Conservation (phyloP, 2,329 filamentous ascomycete genomes). For the Cladophialophora bantiana region DNA sequence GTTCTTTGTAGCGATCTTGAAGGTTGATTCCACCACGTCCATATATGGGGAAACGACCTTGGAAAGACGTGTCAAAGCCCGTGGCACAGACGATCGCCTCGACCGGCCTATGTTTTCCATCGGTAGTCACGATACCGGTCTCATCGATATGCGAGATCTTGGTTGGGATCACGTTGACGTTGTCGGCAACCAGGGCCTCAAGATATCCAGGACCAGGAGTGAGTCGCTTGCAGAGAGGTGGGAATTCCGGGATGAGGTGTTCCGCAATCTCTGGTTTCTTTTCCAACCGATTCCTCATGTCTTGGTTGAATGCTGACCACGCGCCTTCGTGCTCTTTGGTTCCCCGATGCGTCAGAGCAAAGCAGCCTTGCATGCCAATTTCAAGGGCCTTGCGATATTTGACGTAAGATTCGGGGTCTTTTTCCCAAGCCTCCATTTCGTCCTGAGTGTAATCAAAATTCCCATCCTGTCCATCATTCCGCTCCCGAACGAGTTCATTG, state of each 20-base stretch:
- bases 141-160: conserved; percentile 31
- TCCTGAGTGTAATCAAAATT: conserved; percentile 43
- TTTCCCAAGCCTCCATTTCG: conserved; percentile 38
- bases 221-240: conserved; percentile 52
- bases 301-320: conserved; percentile 27
- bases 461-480: conserved; percentile 40
- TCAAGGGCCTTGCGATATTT: conserved; percentile 48
- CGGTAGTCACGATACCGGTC: conserved; percentile 37
- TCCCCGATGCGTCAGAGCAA: conserved; percentile 37
- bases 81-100: conserved; percentile 51
- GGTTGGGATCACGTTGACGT: conserved; percentile 34
- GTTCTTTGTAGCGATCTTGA: conserved; percentile 41
- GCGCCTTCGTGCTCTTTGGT: conserved; percentile 35
- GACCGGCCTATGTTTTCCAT: conserved; percentile 45
- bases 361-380: conserved; percentile 41
- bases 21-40: conserved; percentile 42
- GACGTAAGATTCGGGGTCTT: conserved; percentile 39
- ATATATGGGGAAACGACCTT: conserved; percentile 47
- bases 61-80: conserved; percentile 49
- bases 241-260: conserved; percentile 51
- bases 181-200: conserved; percentile 39
- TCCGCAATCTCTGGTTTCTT: conserved; percentile 47
- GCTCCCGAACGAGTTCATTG: conserved; percentile 33
- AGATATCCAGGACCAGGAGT: conserved; percentile 56
- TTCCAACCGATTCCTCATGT: conserved; percentile 37